Percentiles rank a stretch among this genome's conserved stretches.
Evolutionary conservation across 2,329 filamentous ascomycete species (phyloP).

Genomic region (Fusarium circinatum): DNA sequence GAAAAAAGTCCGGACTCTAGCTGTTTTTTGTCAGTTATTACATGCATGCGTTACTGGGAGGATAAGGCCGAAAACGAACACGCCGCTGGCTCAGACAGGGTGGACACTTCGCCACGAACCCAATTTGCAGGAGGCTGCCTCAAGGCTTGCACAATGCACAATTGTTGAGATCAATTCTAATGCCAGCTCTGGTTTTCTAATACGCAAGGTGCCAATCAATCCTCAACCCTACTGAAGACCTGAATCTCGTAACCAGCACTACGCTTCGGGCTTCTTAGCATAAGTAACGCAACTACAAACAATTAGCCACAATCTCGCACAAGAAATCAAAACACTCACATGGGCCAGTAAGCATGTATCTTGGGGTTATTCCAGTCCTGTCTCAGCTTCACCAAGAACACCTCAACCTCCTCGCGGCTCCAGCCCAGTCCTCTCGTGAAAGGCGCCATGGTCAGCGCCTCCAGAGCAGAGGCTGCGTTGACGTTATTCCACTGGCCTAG

Average conservation of each 20-base stretch:
- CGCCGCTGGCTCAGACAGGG: background rate
- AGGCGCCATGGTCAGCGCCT: slow-evolving; percentile 44
- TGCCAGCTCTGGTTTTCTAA: rapidly evolving
- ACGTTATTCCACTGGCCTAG: slow-evolving; percentile 51
- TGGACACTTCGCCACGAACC: background rate
- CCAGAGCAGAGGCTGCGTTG: slow-evolving; percentile 40
- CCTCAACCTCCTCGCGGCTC: slow-evolving; percentile 27
- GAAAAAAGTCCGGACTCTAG: rapidly evolving
- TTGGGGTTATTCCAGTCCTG: slow-evolving; percentile 25
- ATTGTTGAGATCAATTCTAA: background rate
- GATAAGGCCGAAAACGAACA: too few species aligned
- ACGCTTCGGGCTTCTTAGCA: slow-evolving; percentile 25
- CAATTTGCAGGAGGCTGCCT: background rate
- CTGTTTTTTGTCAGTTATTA: background rate
- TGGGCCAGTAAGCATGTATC: slow-evolving; percentile 37
- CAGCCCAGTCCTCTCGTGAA: slow-evolving; percentile 42
- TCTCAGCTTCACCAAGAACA: slow-evolving; percentile 18
- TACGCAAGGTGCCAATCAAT: background rate
- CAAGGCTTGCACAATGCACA: too few species aligned
- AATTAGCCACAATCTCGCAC: background rate
- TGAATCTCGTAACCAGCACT: background rate
- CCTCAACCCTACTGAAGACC: background rate
- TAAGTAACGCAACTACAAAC: slow-evolving; percentile 24
- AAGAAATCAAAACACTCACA: background rate
- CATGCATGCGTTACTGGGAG: background rate